Evolutionary conservation across 768 basidiomycete species (phyloP), one percentile per base, ranked within the genome.

Genomic region (Leccinum subgranulosum): DNA sequence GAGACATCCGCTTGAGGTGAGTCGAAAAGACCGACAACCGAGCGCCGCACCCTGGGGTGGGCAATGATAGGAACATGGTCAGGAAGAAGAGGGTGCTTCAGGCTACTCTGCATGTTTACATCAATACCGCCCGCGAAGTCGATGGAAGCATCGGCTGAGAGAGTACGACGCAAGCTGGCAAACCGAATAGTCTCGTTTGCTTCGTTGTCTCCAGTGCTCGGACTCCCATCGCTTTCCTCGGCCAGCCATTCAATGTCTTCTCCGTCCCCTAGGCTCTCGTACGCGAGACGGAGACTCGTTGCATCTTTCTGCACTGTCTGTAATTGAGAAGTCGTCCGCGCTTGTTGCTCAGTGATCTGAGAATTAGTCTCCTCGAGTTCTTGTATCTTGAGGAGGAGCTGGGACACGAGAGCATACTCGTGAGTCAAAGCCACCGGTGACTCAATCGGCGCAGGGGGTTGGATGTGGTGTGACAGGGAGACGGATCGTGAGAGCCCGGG

Each of bases 351-450:
- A 21, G 83, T 75, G 43, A 93, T 90, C 55, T 82, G 80, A 7
- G 74, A 60, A 62, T 93, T 93, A 3, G 88, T 82, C 39, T 84
- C 80, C 65, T 93, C 89, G 1, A 93, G 78, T 67, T 93, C 90
- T 49, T 80, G 77, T 51, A 93, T 88, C 73, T 93, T 93, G 15
- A 74, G 66, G 45, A 92, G 73, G 7, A 93, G 81, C 67, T 90
- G 86, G 10, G 83, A 76, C n/a, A 92, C 81, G 53, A 93, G 77
- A 61, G 71, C 75, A 61, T 78, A 83, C 70, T 86, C 75, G 17
- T 65, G 66, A 7, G 60, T 62, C 34, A 60, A 47, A 36, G 60
- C 52, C 52, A 61, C 64, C 48, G 64, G 58, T 28, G 64, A 49
- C 45, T 65, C 56, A 6, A 12, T 19, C 11, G 57, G 46, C 7